A percentile compares a stretch with the other conserved stretches of the same genome.
These are phyloP conservation scores for Mycena leptocephala DNA, from an alignment of 768 basidiomycete genomes.

Conservation along the genomic window DNA sequence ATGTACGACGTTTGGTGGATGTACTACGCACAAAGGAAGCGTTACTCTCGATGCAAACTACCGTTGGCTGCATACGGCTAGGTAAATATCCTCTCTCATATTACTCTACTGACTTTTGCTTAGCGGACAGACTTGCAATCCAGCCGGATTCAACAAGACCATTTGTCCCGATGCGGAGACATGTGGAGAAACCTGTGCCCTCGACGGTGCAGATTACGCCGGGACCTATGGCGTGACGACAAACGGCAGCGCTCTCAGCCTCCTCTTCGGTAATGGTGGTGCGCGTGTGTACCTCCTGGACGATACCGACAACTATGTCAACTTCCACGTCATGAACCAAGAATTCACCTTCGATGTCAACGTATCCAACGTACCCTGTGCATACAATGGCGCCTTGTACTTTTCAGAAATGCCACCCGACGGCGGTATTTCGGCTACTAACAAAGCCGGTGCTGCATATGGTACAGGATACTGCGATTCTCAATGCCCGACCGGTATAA, in stretches of 20 bases:
- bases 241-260: constrained; percentile 47
- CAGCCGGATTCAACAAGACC: constrained; percentile 43
- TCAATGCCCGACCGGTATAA: constrained; percentile 62
- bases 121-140: constrained; percentile 28
- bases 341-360: constrained; percentile 65
- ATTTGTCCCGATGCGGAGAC: constrained; percentile 51
- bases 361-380: constrained; percentile 61
- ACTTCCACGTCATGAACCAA: constrained; percentile 51
- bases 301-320: constrained; percentile 42
- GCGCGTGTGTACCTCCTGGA: constrained; percentile 54
- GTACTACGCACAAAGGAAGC: constrained; percentile 37
- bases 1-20: constrained; percentile 45
- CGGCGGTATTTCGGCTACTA: constrained; percentile 56
- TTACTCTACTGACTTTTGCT: constrained; percentile 15
- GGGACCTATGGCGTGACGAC: constrained; percentile 57
- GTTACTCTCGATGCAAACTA: constrained; percentile 58
- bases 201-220: constrained; percentile 47
- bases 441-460: constrained; percentile 61
- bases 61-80: constrained; percentile 51
- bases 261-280: constrained; percentile 56
- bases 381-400: constrained; percentile 64
- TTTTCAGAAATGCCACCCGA: constrained; percentile 61
- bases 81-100: constrained; percentile 29
- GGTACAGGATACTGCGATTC: constrained; percentile 66
- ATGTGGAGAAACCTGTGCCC: constrained; percentile 18